Conservation (phyloP, 2,329 filamentous ascomycete genomes). For the Fusarium sp. region DNA sequence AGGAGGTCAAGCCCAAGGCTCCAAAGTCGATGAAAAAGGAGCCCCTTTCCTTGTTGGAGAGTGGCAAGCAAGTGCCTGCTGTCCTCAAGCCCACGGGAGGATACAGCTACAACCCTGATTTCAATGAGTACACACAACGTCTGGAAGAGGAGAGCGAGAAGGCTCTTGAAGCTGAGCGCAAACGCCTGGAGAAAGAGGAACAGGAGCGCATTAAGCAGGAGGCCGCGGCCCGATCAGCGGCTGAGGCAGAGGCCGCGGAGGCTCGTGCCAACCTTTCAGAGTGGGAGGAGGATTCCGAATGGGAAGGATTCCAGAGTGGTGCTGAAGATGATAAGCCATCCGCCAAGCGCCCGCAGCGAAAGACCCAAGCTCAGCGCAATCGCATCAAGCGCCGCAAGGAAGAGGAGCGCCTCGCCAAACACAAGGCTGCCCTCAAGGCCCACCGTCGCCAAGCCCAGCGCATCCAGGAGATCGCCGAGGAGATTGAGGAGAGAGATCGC, state of each 20-base stretch:
- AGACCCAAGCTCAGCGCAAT: conserved; percentile 88
- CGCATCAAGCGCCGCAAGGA: conserved; percentile 89
- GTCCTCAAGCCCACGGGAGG: conserved; percentile 82
- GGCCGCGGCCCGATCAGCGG: conserved; percentile 74
- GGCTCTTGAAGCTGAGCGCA: conserved; percentile 80
- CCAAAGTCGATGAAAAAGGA: conserved; percentile 80
- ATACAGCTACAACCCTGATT: conserved; percentile 91
- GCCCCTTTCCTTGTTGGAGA: conserved; percentile 84
- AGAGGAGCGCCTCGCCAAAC: conserved; percentile 78
- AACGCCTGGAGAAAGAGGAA: conserved; percentile 73
- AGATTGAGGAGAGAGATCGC: conserved; percentile 67
- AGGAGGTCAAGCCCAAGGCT: conserved; percentile 71
- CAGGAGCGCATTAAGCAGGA: conserved; percentile 74
- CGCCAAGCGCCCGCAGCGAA: conserved; percentile 79
- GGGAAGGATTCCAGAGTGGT: conserved; percentile 90
- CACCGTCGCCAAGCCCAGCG: conserved; percentile 76
- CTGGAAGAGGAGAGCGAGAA: conserved; percentile 79
- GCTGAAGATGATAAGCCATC: conserved; percentile 71
- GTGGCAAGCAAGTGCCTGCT: conserved; percentile 80
- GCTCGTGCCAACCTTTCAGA: conserved; percentile 70
- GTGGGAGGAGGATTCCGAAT: conserved; percentile 89
- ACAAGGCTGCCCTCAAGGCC: conserved; percentile 78
- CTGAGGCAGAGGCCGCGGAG: conserved; percentile 78
- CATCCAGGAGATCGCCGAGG: conserved; percentile 75
- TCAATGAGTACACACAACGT: conserved; percentile 84